These are phyloP conservation scores for Verticillium alfalfae DNA, from an alignment of 2,329 filamentous ascomycete genomes.

Conservation along the genomic window DNA sequence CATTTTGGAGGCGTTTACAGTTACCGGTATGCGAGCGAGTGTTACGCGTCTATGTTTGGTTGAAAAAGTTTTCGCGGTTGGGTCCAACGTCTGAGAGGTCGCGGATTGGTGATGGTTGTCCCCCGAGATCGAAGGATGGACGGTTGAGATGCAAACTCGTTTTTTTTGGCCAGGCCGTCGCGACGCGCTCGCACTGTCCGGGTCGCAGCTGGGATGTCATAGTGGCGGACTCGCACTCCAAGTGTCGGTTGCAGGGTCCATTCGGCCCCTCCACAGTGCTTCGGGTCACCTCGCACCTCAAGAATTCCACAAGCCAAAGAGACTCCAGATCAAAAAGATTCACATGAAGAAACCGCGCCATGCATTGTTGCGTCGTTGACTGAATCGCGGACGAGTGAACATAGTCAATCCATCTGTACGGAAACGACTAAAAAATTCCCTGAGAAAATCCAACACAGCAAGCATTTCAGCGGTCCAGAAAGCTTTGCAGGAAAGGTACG, in stretches of 20 bases:
- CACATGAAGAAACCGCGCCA: too few relatives aligned
- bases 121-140: neutral
- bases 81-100: neutral
- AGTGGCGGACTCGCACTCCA: neutral
- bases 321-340: too few relatives aligned
- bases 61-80: neutral
- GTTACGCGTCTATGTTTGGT: neutral
- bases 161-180: neutral
- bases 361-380: too few relatives aligned
- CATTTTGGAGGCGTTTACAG: neutral
- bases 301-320: too few relatives aligned
- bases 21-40: neutral
- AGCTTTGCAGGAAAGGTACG: constrained; percentile 14
- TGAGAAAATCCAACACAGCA: constrained; percentile 30
- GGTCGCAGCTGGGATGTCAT: neutral
- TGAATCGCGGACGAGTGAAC: too few relatives aligned
- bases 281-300: too few relatives aligned
- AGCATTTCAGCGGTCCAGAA: constrained; percentile 27
- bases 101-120: neutral
- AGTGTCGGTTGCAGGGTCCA: neutral
- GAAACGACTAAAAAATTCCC: constrained; percentile 19
- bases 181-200: neutral
- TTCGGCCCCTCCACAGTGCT: too few relatives aligned
- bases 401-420: too few relatives aligned
- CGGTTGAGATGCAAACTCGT: neutral